Percentiles rank a stretch among this genome's conserved stretches.
Evolutionary conservation across 352 stramenopile species (phyloP).

Genomic region (Phytophthora pseudosyringae): DNA sequence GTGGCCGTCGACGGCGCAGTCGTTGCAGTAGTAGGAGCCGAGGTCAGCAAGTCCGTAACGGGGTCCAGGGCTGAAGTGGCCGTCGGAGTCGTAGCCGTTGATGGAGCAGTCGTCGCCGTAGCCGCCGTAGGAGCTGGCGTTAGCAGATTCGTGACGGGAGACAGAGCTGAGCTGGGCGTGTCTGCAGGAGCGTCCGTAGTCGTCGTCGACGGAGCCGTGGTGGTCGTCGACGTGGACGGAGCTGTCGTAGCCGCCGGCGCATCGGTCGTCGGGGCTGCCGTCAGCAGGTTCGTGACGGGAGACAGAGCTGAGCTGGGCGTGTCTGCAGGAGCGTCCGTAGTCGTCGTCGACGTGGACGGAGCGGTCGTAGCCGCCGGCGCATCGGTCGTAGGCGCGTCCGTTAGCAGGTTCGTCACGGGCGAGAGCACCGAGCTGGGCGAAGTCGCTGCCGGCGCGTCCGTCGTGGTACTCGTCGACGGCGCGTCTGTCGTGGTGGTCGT

Average conservation of each 20-base stretch:
- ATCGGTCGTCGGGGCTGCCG: constrained; percentile 1
- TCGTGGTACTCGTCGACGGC: constrained; percentile 5
- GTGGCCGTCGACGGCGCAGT: not conserved
- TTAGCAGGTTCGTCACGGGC: constrained; percentile 32
- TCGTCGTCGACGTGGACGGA: constrained; percentile 1
- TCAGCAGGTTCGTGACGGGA: constrained; percentile 8
- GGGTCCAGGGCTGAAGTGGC: constrained; percentile 9
- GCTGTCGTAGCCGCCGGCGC: not conserved
- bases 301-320: constrained; percentile 7
- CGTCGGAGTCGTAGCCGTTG: constrained; percentile 19
- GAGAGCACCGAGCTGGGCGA: constrained; percentile 17
- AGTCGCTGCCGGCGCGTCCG: constrained; percentile 11
- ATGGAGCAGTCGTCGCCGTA: not conserved
- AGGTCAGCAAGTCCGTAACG: constrained; percentile 1
- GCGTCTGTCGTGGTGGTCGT: constrained; percentile 3
- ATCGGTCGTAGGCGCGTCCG: constrained; percentile 24
- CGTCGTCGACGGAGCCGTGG: constrained; percentile 1
- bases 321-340: constrained; percentile 1
- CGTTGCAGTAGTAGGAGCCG: not conserved
- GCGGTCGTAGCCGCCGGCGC: not conserved
- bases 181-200: constrained; percentile 8
- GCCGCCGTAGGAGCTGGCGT: not conserved
- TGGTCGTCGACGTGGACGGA: not conserved
- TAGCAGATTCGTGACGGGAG: not conserved
- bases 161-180: not conserved